These are phyloP conservation scores for Heimioporus retisporus DNA, from an alignment of 1,284 basidiomycete genomes.

Conservation along the genomic window DNA sequence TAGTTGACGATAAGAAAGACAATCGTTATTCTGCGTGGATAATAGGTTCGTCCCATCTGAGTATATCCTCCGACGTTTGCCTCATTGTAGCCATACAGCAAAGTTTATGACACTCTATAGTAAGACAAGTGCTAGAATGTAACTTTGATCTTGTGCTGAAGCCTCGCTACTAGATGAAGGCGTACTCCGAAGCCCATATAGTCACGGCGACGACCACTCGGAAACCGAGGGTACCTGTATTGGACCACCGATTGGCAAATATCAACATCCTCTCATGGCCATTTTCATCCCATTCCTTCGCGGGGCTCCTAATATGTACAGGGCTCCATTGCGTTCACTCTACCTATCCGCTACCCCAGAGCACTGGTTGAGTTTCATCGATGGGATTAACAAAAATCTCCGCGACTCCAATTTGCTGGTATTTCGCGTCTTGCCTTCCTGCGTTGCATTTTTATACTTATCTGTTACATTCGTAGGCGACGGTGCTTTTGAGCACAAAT, in stretches of 20 bases:
- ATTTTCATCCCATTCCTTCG: slow-evolving; percentile 35
- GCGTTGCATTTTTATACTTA: not conserved
- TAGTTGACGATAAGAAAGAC: slow-evolving; percentile 19
- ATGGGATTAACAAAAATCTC: slow-evolving; percentile 42
- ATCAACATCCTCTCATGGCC: slow-evolving; percentile 30
- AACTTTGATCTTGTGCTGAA: not conserved
- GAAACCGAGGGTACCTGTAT: slow-evolving; percentile 33
- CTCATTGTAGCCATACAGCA: slow-evolving; percentile 24
- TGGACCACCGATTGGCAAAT: slow-evolving; percentile 22
- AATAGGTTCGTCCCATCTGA: slow-evolving; percentile 29
- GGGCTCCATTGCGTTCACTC: slow-evolving; percentile 36
- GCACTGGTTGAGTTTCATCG: slow-evolving; percentile 41
- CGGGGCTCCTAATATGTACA: slow-evolving; percentile 39
- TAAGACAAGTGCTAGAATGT: slow-evolving; percentile 22
- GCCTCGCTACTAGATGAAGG: slow-evolving; percentile 33
- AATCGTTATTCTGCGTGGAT: slow-evolving; percentile 35
- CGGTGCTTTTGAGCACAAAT: slow-evolving; percentile 40
- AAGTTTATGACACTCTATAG: slow-evolving; percentile 42
- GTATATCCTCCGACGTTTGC: not conserved
- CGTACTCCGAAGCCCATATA: slow-evolving; percentile 40
- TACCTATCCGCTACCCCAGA: slow-evolving; percentile 36
- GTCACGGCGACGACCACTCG: slow-evolving; percentile 43
- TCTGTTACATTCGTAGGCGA: slow-evolving; percentile 27
- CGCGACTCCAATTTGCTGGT: slow-evolving; percentile 43
- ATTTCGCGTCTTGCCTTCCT: not conserved